These are phyloP conservation scores for Cystobasidium sp. DNA, from an alignment of 1,284 basidiomycete species.

Conservation along the genomic window DNA sequence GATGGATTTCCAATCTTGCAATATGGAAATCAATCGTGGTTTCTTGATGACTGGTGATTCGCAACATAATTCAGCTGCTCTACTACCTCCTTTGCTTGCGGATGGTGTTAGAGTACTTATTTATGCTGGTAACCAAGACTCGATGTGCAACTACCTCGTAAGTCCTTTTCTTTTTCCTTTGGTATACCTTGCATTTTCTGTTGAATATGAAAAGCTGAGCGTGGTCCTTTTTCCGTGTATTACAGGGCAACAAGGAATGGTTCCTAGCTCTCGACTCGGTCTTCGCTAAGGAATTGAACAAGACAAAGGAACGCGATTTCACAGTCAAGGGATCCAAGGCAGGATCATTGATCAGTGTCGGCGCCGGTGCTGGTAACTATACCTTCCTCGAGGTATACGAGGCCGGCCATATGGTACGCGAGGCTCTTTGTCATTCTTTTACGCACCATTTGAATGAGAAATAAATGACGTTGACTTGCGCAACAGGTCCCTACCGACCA, in stretches of 20 bases:
- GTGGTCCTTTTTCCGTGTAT: conserved; percentile 68
- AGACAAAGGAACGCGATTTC: conserved; percentile 63
- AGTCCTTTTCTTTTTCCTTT: background rate
- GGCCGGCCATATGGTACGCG: conserved; percentile 46
- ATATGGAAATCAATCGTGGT: conserved; percentile 62
- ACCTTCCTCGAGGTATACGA: conserved; percentile 45
- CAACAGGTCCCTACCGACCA: conserved; percentile 73
- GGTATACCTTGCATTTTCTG: background rate
- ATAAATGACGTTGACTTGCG: background rate
- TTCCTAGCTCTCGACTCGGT: conserved; percentile 59
- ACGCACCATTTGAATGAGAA: conserved; percentile 1
- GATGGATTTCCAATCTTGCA: conserved; percentile 65
- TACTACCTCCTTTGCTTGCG: conserved; percentile 75
- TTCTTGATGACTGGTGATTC: conserved; percentile 54
- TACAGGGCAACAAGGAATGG: conserved; percentile 53
- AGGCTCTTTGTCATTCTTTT: background rate
- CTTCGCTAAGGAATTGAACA: conserved; percentile 68
- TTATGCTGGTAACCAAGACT: conserved; percentile 59
- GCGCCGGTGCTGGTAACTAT: conserved; percentile 53
- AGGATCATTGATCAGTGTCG: conserved; percentile 62
- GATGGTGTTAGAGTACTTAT: conserved; percentile 76
- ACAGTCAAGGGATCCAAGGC: conserved; percentile 58
- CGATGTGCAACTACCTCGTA: conserved; percentile 19
- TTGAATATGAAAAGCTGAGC: background rate
- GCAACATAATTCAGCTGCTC: conserved; percentile 69